phyloP scores from a whole-genome alignment of 208 protist species.

The Eutreptiella sp. region DNA sequence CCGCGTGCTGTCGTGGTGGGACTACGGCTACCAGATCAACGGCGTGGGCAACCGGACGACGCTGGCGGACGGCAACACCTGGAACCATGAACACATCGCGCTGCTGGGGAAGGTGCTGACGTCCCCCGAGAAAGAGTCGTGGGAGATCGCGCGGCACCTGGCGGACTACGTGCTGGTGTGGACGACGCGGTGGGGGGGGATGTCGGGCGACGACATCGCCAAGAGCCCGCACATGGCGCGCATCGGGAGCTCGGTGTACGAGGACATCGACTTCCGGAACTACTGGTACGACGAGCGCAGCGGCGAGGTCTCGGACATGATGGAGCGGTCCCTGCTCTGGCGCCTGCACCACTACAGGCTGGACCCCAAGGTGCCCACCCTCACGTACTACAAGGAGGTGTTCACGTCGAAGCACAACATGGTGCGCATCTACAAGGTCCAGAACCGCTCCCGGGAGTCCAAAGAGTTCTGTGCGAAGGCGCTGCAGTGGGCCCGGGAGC shows the following conservation, averaged over 20 bases:
- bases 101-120: slow-evolving; percentile 59
- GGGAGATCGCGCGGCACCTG: slow-evolving; percentile 67
- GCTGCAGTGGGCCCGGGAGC: slow-evolving; percentile 48
- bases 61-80: slow-evolving; percentile 90
- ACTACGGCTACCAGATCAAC: slow-evolving; percentile 90
- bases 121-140: slow-evolving; percentile 52
- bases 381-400: too few relatives aligned
- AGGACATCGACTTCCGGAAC: slow-evolving; percentile 48
- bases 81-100: slow-evolving; percentile 89
- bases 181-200: slow-evolving; percentile 61
- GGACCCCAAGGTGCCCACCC: slow-evolving; percentile 1
- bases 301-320: slow-evolving; percentile 38
- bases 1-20: slow-evolving; percentile 85
- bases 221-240: slow-evolving; percentile 55
- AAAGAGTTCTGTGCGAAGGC: too few relatives aligned
- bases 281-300: slow-evolving; percentile 55
- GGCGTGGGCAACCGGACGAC: slow-evolving; percentile 77
- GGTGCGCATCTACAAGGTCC: slow-evolving; percentile 84
- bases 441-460: too few relatives aligned
- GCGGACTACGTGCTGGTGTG: slow-evolving; percentile 94
- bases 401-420: slow-evolving; percentile 86
- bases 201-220: slow-evolving; percentile 38
- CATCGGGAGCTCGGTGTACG: slow-evolving; percentile 67
- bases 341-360: slow-evolving; percentile 40
- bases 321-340: slow-evolving; percentile 54